Evolutionary conservation across 129 eudicot species (phyloP), one percentile per base, ranked within the genome.

Genomic region (Rutidosis leptorrhynchoides): DNA sequence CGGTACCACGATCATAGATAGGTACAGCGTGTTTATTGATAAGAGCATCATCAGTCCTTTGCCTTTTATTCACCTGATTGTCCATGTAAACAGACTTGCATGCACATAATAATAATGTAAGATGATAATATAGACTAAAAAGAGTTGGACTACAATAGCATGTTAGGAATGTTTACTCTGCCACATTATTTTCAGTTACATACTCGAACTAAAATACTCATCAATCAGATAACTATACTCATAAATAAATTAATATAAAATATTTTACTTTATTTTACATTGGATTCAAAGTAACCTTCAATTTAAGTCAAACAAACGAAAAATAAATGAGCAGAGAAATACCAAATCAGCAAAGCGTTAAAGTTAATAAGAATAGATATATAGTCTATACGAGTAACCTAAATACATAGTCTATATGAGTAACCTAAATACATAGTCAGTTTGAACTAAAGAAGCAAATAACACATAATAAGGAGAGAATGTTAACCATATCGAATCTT

Each of bases 41-140:
- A 21, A 64, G 78, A 17, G 61, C 40, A 75, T 69, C 68, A 52
- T 82, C 84, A 35, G 46, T 74, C 73, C 53, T 69, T 58, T 70
- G 80, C 51, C 69, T 77, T 62, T 73, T 78, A 71, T 76, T 78
- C 54, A 67, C 70, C 52, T 82, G 83, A 68, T 74, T 78, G 76
- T 86, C 91, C 80, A 84, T 71, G 91, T 89, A 84, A 68, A 84
- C 77, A 53, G 89, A 74, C 95, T 86, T 74, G 40, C n/a, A 64
- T 66, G 53, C 62, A 30, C 58, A 51, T 19, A 58, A 57, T n/a
- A 45, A 8, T 49, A 23, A 37, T 49, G 45, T 43, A 26, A 58
- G 58, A 58, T 35, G 52, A 27, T 65, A 42, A 30, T 45, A 17
- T 17, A 16, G 58, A 43, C 57, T 17, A 43, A 65, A 11, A 30